Evolutionary conservation across 305 asterid species (phyloP), one percentile per base, ranked within the genome.

Genomic region (Nicotiana rustica): DNA sequence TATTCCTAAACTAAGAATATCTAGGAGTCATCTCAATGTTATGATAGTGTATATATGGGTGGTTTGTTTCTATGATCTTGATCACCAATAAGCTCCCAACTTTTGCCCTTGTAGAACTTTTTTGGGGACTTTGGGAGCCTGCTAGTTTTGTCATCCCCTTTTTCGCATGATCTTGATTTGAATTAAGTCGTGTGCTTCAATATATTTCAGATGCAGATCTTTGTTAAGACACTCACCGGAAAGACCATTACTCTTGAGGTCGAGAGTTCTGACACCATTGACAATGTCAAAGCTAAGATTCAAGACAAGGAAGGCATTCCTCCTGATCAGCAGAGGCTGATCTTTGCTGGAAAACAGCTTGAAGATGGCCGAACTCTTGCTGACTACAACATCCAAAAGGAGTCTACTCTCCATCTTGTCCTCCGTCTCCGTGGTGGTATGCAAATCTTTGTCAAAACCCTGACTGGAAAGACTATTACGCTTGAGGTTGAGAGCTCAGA

Each of bases 351-450:
- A 15, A 57, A 57, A 15, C 62, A 57, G 19, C 62, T 57, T 17
- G 21, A 57, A 57, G 62, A 57, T 15, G 62, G 62, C 2, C 19
- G 62, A 57, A 57, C 62, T 15, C 62, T 57, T 57, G 62, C 62
- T 57, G 62, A 57, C 19, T 57, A 57, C 62, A 57, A 57, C 19
- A 57, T 57, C 62, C 62, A 57, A 57, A 57, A 57, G 62, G 62
- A 57, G 9, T 57, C 62, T 6, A 57, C 62, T 21, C 62, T 57
- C 19, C 62, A 57, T 5, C 62, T 57, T 57, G 62, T 57, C 62
- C 62, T 57, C 3, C 62, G 62, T 6, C 62, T 57, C 8, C 21
- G 62, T 17, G 62, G 62, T 57, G 62, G 62, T 15, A 57, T 57
- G 62, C 62, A 57, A 6, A 57, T 57, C 62, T 57, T 57, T 57